These are phyloP conservation scores for Beauveria medogensis DNA, from an alignment of 2,329 filamentous ascomycete genomes.

Conservation along the genomic window DNA sequence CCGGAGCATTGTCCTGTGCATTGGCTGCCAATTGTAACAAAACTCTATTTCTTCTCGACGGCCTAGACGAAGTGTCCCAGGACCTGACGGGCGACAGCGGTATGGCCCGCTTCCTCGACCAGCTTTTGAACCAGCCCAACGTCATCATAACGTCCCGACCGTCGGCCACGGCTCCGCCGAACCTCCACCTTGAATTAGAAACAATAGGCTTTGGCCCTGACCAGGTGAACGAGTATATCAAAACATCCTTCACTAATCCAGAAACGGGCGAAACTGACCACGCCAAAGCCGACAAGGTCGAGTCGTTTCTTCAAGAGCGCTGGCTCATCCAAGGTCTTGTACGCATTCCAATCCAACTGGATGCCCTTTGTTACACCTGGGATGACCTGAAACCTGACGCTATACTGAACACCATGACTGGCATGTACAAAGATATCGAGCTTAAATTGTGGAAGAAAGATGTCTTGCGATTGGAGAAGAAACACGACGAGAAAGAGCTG, in stretches of 20 bases:
- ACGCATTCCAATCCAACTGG: slow-evolving; percentile 35
- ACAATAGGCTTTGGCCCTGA: not conserved
- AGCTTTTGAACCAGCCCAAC: not conserved
- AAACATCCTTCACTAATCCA: too few species aligned
- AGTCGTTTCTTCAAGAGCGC: slow-evolving; percentile 24
- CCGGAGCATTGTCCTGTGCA: too few species aligned
- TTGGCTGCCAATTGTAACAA: too few species aligned
- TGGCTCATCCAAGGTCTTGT: slow-evolving; percentile 27
- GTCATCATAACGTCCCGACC: slow-evolving; percentile 36
- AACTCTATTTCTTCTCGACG: too few species aligned
- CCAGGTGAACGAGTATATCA: not conserved
- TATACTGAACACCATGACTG: slow-evolving; percentile 29
- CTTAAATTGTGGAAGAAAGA: slow-evolving; percentile 32
- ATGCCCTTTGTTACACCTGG: slow-evolving; percentile 34
- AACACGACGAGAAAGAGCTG: not conserved
- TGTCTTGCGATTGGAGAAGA: slow-evolving; percentile 20
- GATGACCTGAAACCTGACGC: slow-evolving; percentile 7
- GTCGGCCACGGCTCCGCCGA: too few species aligned
- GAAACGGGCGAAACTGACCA: too few species aligned
- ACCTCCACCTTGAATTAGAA: not conserved
- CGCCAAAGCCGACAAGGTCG: slow-evolving; percentile 3
- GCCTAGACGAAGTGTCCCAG: slow-evolving; percentile 32
- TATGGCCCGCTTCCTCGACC: too few species aligned
- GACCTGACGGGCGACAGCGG: too few species aligned
- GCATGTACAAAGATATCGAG: slow-evolving; percentile 25